Conservation (phyloP, 2,329 filamentous ascomycete species). For the Fusarium albosuccineum region DNA sequence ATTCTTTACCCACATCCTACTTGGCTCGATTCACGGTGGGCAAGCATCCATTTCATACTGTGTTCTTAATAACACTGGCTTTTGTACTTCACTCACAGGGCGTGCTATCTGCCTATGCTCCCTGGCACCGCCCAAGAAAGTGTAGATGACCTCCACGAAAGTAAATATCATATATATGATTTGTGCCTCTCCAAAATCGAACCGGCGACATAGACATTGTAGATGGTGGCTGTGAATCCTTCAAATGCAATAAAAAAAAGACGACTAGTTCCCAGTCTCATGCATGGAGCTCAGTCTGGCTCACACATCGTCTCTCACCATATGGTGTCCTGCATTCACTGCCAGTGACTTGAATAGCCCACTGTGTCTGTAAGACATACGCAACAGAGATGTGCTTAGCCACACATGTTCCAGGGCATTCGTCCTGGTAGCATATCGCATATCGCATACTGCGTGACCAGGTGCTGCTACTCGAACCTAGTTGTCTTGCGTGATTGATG, state of each 20-base stretch:
- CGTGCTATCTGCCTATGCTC: conserved; percentile 4
- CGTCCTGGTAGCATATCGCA: too few relatives aligned
- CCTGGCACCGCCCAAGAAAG: conserved; percentile 1
- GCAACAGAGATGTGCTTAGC: neutral
- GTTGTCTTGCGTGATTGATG: neutral
- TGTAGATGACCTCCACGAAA: neutral
- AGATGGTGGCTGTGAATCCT: conserved; percentile 11
- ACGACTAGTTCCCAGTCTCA: conserved; percentile 4
- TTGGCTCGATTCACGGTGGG: neutral
- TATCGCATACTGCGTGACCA: neutral
- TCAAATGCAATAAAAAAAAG: conserved; percentile 18
- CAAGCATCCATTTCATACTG: neutral
- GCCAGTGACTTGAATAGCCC: neutral
- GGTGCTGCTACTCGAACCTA: neutral
- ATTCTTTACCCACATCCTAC: neutral
- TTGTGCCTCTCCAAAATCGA: conserved; percentile 2
- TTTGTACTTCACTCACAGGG: conserved; percentile 1
- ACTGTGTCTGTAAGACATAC: neutral
- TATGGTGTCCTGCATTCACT: conserved; percentile 2
- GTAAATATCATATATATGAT: conserved; percentile 2
- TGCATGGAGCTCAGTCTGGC: neutral
- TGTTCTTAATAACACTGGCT: conserved; percentile 1
- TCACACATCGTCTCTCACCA: neutral
- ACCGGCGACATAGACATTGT: neutral
- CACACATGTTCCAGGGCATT: neutral